Evolutionary conservation across 108 stramenopile genomes (phyloP).

Genomic region (Epipyxis sp.): DNA sequence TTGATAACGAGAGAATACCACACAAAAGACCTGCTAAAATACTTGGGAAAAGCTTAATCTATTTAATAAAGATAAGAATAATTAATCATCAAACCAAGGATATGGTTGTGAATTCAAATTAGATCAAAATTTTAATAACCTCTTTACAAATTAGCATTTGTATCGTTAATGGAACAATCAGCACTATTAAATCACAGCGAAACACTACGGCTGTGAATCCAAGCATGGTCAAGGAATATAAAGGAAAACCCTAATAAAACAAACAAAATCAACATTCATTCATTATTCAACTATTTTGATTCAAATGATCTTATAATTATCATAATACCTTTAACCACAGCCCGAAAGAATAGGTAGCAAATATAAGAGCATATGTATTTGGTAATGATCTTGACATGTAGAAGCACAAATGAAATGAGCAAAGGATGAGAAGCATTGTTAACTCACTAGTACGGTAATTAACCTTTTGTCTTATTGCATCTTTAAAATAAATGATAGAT

Average conservation of each 20-base stretch:
- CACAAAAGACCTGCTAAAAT: conserved; percentile 63
- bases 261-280: conserved; percentile 17
- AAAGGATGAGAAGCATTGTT: conserved; percentile 8
- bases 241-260: too few species aligned
- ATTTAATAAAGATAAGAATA: too few species aligned
- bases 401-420: conserved; percentile 91
- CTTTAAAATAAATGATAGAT: conserved; percentile 33
- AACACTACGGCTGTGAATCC: conserved; percentile 75
- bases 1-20: conserved; percentile 56
- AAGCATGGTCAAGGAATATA: conserved; percentile 47
- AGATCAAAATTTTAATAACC: conserved; percentile 39
- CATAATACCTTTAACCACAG: conserved; percentile 62
- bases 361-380: conserved; percentile 84
- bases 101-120: too few species aligned
- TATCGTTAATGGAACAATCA: conserved; percentile 74
- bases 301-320: conserved; percentile 49
- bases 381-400: conserved; percentile 90
- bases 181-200: conserved; percentile 86
- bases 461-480: conserved; percentile 25
- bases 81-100: too few species aligned
- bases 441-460: conserved; percentile 19
- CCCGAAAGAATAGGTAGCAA: conserved; percentile 65
- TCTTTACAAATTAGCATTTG: conserved; percentile 60
- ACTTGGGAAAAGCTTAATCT: conserved; percentile 52
- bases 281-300: background rate